These are phyloP conservation scores for Penicillium subrubescens DNA, from an alignment of 495 filamentous ascomycete genomes.

Conservation along the genomic window DNA sequence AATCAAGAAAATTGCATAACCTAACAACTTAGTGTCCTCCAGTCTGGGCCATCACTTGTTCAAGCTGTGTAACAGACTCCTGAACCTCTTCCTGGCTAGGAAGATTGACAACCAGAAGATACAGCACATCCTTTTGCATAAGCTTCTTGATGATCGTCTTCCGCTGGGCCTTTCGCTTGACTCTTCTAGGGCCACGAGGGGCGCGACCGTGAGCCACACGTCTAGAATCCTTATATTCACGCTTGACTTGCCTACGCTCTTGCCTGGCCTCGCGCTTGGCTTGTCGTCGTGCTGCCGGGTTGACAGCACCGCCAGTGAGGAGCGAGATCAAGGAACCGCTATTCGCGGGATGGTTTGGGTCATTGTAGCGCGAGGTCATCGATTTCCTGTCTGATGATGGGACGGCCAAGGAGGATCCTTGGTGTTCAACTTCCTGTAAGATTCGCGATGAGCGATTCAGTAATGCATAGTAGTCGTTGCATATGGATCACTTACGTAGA, in stretches of 20 bases:
- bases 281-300: constrained; percentile 1
- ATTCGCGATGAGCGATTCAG: not conserved
- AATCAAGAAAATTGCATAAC: not conserved
- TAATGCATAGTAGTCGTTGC: no score
- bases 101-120: constrained; percentile 12
- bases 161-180: constrained; percentile 6
- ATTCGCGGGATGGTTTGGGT: constrained; percentile 21
- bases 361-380: constrained; percentile 18
- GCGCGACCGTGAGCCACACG: constrained; percentile 12
- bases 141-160: constrained; percentile 14
- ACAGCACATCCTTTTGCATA: constrained; percentile 11
- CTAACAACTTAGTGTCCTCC: not conserved
- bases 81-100: constrained; percentile 7
- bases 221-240: constrained; percentile 1
- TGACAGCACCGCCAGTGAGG: constrained; percentile 15
- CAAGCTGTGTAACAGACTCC: constrained; percentile 12
- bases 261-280: not conserved
- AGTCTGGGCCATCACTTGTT: not conserved
- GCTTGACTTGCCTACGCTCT: not conserved
- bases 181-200: constrained; percentile 4
- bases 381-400: not conserved
- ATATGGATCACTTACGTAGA: constrained; percentile 7
- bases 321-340: constrained; percentile 18
- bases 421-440: constrained; percentile 13
- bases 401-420: constrained; percentile 7